These are phyloP conservation scores for Fusarium odoratissimum DNA, from an alignment of 2,329 filamentous ascomycete genomes.

Conservation along the genomic window DNA sequence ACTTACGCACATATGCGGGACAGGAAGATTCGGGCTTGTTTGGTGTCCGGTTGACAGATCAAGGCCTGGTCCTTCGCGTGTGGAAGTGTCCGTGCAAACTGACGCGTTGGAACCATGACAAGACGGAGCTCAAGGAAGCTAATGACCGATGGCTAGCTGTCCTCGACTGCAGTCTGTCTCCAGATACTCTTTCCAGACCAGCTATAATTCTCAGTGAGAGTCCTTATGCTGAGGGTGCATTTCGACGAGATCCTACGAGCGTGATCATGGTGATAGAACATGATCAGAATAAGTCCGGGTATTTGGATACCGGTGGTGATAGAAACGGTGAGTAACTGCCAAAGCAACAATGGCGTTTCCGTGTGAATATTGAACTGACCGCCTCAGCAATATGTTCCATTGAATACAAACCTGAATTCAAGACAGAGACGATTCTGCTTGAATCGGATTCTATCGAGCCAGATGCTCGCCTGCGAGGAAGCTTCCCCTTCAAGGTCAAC, in stretches of 20 bases:
- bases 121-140: slow-evolving; percentile 38
- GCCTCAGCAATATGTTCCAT: slow-evolving; percentile 40
- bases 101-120: slow-evolving; percentile 37
- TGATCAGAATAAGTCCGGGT: slow-evolving; percentile 37
- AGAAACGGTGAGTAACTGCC: slow-evolving; percentile 22
- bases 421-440: slow-evolving; percentile 42
- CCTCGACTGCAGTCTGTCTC: slow-evolving; percentile 45
- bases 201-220: slow-evolving; percentile 43
- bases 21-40: slow-evolving; percentile 42
- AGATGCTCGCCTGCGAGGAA: slow-evolving; percentile 36
- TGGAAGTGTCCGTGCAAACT: slow-evolving; percentile 45
- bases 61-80: slow-evolving; percentile 41
- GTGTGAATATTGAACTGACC: slow-evolving; percentile 14
- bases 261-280: slow-evolving; percentile 45
- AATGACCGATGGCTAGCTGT: slow-evolving; percentile 42
- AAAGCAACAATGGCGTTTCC: neutral
- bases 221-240: slow-evolving; percentile 33
- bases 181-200: slow-evolving; percentile 42
- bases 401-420: slow-evolving; percentile 44
- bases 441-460: slow-evolving; percentile 41
- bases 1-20: slow-evolving; percentile 42
- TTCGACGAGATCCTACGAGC: slow-evolving; percentile 38
- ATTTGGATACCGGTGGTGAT: slow-evolving; percentile 36
- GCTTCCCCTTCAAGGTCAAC: slow-evolving; percentile 44
- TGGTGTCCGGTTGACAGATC: slow-evolving; percentile 37